These are phyloP conservation scores for Pterocarpus macrocarpus DNA, from an alignment of 306 rosid genomes.

Conservation along the genomic window DNA sequence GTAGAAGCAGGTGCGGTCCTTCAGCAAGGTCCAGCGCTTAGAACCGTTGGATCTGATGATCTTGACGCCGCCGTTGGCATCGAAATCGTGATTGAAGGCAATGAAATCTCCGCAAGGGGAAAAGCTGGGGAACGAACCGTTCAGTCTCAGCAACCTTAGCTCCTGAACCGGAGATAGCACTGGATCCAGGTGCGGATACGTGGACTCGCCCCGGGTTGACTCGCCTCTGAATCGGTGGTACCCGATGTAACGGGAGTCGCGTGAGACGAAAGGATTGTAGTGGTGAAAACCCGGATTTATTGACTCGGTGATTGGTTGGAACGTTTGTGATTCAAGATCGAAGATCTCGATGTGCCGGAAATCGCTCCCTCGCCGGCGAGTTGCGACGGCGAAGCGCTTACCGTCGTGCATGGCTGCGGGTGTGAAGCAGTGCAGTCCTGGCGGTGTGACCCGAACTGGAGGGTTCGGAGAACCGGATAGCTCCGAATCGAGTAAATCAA, in stretches of 20 bases:
- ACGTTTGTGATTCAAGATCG: conserved; percentile 50
- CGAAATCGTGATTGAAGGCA: conserved; percentile 60
- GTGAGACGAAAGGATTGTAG: conserved; percentile 82
- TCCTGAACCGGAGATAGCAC: conserved; percentile 59
- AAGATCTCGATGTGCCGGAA: conserved; percentile 82
- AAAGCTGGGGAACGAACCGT: conserved; percentile 72
- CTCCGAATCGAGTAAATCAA: conserved; percentile 47
- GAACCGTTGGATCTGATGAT: conserved; percentile 72
- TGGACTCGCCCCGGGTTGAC: conserved; percentile 59
- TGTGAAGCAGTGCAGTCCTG: conserved; percentile 84
- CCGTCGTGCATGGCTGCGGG: conserved; percentile 79
- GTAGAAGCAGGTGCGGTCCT: conserved; percentile 63
- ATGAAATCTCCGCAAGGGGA: conserved; percentile 67
- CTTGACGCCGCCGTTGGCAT: conserved; percentile 45
- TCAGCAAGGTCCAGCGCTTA: conserved; percentile 67
- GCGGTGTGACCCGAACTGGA: conserved; percentile 71
- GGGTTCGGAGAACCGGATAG: background rate
- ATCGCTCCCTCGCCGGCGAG: conserved; percentile 58
- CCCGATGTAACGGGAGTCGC: conserved; percentile 63
- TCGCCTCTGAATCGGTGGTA: conserved; percentile 91
- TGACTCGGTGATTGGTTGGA: conserved; percentile 56
- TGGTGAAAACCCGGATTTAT: conserved; percentile 75
- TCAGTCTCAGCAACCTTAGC: conserved; percentile 62
- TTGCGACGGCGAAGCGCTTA: conserved; percentile 67
- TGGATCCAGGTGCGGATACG: conserved; percentile 60